These are phyloP conservation scores for Harringtonia aguacate DNA, from an alignment of 2,329 filamentous ascomycete genomes.

Conservation along the genomic window DNA sequence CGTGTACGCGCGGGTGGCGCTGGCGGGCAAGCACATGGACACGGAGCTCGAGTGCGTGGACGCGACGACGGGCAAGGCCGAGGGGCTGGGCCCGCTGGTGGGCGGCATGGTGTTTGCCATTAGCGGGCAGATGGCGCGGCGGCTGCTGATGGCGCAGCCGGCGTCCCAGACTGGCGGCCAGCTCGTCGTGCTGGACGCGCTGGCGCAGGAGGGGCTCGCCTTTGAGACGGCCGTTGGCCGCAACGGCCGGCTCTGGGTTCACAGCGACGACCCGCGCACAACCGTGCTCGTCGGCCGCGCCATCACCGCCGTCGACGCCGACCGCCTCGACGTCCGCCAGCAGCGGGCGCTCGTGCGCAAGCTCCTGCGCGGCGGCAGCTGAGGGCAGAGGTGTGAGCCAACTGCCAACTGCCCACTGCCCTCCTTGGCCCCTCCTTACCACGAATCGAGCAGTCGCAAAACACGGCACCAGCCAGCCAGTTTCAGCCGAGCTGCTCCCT, in stretches of 20 bases:
- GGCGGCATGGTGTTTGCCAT: constrained; percentile 79
- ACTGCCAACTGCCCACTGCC: background rate
- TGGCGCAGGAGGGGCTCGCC: constrained; percentile 64
- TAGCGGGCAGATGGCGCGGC: constrained; percentile 69
- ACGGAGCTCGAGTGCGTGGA: constrained; percentile 86
- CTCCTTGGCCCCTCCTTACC: no score
- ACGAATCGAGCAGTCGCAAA: no score
- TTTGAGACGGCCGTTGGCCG: constrained; percentile 92
- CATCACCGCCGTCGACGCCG: constrained; percentile 66
- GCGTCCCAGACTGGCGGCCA: constrained; percentile 54
- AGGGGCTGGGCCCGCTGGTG: constrained; percentile 73
- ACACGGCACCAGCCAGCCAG: no score
- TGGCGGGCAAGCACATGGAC: constrained; percentile 74
- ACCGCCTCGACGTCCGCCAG: constrained; percentile 48
- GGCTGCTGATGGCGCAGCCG: constrained; percentile 57
- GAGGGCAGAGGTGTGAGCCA: constrained; percentile 33
- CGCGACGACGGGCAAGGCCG: constrained; percentile 73
- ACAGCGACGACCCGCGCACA: constrained; percentile 49
- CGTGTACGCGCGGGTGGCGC: constrained; percentile 77
- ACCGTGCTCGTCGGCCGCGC: constrained; percentile 57
- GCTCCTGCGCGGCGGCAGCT: constrained; percentile 40
- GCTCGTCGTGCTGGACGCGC: constrained; percentile 65
- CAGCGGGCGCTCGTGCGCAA: constrained; percentile 55
- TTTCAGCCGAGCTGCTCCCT: no score
- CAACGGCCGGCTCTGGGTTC: constrained; percentile 89